Base-by-base conservation (phyloP, 2,329 filamentous ascomycete genomes). In the Fusarium coffeatum region DNA sequence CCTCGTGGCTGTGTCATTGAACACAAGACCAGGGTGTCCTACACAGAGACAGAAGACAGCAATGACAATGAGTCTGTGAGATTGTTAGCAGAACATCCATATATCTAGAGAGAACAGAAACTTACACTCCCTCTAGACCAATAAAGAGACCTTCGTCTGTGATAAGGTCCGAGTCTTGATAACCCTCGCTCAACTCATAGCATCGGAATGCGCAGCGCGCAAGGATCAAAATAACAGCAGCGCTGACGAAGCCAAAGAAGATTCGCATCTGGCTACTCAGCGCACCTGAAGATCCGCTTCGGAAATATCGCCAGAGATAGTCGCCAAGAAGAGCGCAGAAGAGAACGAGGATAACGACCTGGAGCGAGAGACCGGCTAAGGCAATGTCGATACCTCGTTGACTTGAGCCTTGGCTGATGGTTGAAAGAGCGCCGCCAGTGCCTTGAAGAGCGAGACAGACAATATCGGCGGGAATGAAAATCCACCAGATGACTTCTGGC, bases 111-210 rank as follows among this genome's bases (percentile, higher is more conserved):
- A 5, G 4, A 4, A 30, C 25, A 8, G 15, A 59, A 2, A 77
- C 80, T 69, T 74, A 83, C 81, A 80, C 80, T 76, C 84, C 85
- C 78, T 89, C 87, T 1, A 89, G 79, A 0, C 78, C 84, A 65
- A 88, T 87, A 65, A 89, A 88, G 4, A 85, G 74, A 0, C 76
- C 77, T 73, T 89, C 78, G 42, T 88, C 73, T 7, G 80, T 80
- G 42, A 90, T 86, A 58, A 90, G 76, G 8, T 81, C 76, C 0
- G 88, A 89, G 27, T 77, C 42, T 8, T 73, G 81, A 80, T 89
- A 92, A 3, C 90, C 90, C 41, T 89, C 80, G 65, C 85, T 87
- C 64, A 92, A 77, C 78, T 92, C 90, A 12, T 88, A 87, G 43
- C 90, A 88, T 56, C 90, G 84, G 76, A 89, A 92, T 12, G 86